Percentiles rank a stretch among this genome's conserved stretches.
Evolutionary conservation across 805 yeast genomes (phyloP).

Genomic region (Scheffersomyces lignosus): DNA sequence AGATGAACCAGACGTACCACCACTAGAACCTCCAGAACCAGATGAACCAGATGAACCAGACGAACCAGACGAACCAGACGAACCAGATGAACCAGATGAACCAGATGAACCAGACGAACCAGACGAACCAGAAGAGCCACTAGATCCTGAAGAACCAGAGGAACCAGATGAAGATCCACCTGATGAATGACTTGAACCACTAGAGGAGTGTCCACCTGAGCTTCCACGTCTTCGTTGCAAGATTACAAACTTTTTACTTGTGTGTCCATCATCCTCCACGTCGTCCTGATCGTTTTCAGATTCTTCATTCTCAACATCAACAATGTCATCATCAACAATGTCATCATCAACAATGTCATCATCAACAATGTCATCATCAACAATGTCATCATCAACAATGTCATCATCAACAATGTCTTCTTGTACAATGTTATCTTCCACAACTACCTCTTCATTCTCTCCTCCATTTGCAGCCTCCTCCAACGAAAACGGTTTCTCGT

Average conservation of each 20-base stretch:
- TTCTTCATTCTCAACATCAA: not conserved
- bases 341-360: not conserved
- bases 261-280: not conserved
- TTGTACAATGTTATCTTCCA: too few relatives aligned
- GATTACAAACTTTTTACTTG: not conserved
- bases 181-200: conserved; percentile 8
- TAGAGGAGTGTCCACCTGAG: not conserved
- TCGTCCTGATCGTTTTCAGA: not conserved
- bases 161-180: conserved; percentile 1
- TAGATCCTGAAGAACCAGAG: not conserved
- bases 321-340: not conserved
- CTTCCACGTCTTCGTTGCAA: not conserved
- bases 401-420: too few relatives aligned
- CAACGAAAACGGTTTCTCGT: not conserved
- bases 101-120: conserved; percentile 14
- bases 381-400: too few relatives aligned
- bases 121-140: too few relatives aligned
- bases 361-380: not conserved
- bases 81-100: not conserved
- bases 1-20: conserved; percentile 13
- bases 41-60: not conserved
- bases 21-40: conserved; percentile 6
- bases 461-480: not conserved
- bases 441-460: not conserved
- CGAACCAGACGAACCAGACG: not conserved